Conservation (phyloP, 768 basidiomycete species). For the Clitopilus passeckerianus region DNA sequence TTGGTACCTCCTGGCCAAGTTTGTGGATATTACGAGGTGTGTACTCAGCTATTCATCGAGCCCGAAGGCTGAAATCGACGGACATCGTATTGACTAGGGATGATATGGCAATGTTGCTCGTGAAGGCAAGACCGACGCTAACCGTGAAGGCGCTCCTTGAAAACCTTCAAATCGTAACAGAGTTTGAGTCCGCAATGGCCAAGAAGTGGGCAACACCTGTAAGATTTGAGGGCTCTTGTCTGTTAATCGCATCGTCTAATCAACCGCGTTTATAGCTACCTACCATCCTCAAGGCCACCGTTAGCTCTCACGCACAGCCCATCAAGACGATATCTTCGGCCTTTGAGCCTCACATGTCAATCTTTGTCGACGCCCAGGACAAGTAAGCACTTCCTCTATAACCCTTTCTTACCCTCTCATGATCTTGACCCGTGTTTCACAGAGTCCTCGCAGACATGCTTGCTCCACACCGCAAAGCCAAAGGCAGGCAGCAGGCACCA, state of each 20-base stretch:
- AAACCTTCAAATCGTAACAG: conserved; percentile 76
- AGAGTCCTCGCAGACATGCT: conserved; percentile 92
- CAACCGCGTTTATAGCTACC: conserved; percentile 39
- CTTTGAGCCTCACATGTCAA: conserved; percentile 87
- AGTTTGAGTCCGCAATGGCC: conserved; percentile 80
- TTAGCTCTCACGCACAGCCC: conserved; percentile 42
- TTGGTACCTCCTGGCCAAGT: conserved; percentile 77
- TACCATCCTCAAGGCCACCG: conserved; percentile 55
- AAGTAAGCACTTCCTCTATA: conserved; percentile 45
- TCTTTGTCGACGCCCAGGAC: conserved; percentile 96
- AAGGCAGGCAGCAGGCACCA: conserved; percentile 27
- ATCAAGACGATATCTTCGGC: conserved; percentile 80
- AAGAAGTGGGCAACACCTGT: conserved; percentile 83
- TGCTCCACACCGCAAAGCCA: conserved; percentile 62
- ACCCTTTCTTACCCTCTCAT: neutral
- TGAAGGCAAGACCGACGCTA: conserved; percentile 69
- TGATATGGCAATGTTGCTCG: conserved; percentile 75
- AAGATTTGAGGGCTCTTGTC: conserved; percentile 7
- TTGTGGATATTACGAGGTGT: conserved; percentile 88
- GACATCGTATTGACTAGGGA: conserved; percentile 43
- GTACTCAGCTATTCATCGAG: conserved; percentile 4
- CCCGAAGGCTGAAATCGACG: neutral
- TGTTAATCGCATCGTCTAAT: neutral
- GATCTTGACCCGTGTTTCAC: neutral
- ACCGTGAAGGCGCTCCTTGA: conserved; percentile 81